Conservation (phyloP, 352 stramenopile genomes). For the Pythium coloratum region DNA sequence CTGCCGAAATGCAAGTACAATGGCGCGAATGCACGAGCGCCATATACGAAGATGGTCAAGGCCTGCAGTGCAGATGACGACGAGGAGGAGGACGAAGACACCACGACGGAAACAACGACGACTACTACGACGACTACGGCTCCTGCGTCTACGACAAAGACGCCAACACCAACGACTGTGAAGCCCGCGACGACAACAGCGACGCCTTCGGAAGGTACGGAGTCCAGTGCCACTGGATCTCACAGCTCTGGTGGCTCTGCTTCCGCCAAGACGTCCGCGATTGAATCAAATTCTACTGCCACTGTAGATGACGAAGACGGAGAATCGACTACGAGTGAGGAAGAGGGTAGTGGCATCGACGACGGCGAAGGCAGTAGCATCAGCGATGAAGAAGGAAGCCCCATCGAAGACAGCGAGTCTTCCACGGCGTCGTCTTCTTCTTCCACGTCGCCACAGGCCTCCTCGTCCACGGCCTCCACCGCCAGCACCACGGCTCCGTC, state of each 20-base stretch:
- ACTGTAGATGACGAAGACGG: background rate
- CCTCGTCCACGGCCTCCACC: background rate
- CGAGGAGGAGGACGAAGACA: background rate
- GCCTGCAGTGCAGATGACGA: constrained; percentile 15
- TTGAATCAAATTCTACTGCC: background rate
- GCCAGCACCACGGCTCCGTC: background rate
- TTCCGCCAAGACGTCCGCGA: background rate
- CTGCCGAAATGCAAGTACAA: constrained; percentile 25
- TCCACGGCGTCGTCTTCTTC: background rate
- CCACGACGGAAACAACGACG: background rate
- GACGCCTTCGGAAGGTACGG: background rate
- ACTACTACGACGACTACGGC: constrained; percentile 3
- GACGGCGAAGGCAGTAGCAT: background rate
- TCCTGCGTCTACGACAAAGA: constrained; percentile 3
- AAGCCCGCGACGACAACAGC: background rate
- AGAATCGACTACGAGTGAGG: background rate
- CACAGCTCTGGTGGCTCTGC: no score
- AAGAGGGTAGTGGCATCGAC: background rate
- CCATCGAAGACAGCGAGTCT: background rate
- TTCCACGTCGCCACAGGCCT: background rate
- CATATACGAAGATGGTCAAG: constrained; percentile 14
- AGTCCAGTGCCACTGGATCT: background rate
- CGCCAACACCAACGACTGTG: background rate
- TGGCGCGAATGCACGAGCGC: constrained; percentile 7
- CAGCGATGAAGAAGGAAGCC: background rate